These are phyloP conservation scores for Mrakia blollopis DNA, from an alignment of 768 basidiomycete genomes.

Conservation along the genomic window DNA sequence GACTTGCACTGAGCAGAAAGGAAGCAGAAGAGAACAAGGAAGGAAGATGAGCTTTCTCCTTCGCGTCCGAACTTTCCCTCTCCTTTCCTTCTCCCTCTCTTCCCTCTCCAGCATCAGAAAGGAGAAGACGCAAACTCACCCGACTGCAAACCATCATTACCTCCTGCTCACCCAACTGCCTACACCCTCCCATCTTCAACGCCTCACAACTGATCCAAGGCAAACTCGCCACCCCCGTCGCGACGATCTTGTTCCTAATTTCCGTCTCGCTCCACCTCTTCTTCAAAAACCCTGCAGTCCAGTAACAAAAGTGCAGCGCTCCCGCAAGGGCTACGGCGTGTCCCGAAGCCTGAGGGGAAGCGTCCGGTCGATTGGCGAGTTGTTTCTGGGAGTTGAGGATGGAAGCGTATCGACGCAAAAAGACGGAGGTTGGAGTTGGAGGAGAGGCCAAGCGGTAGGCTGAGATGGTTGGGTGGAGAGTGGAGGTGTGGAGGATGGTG, in stretches of 20 bases:
- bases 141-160: slow-evolving; percentile 11
- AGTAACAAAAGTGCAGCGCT: slow-evolving; percentile 2
- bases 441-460: background rate
- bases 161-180: background rate
- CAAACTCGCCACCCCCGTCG: background rate
- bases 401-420: slow-evolving; percentile 1
- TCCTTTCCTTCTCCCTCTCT: background rate
- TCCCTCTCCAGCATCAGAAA: background rate
- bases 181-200: background rate
- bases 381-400: slow-evolving; percentile 16
- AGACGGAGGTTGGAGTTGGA: slow-evolving; percentile 4
- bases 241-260: background rate
- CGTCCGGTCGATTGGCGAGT: background rate
- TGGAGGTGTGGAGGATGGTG: slow-evolving; percentile 13
- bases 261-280: slow-evolving; percentile 12
- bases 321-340: background rate
- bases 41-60: background rate
- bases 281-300: slow-evolving; percentile 7
- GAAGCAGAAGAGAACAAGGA: too few species aligned
- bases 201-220: slow-evolving; percentile 14
- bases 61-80: background rate
- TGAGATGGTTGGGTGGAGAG: background rate
- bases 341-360: background rate
- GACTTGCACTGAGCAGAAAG: background rate
- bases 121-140: background rate